Evolutionary conservation across 129 eudicot genomes (phyloP), one percentile per base, ranked within the genome.

Genomic region (Chrysanthemum makinoi): DNA sequence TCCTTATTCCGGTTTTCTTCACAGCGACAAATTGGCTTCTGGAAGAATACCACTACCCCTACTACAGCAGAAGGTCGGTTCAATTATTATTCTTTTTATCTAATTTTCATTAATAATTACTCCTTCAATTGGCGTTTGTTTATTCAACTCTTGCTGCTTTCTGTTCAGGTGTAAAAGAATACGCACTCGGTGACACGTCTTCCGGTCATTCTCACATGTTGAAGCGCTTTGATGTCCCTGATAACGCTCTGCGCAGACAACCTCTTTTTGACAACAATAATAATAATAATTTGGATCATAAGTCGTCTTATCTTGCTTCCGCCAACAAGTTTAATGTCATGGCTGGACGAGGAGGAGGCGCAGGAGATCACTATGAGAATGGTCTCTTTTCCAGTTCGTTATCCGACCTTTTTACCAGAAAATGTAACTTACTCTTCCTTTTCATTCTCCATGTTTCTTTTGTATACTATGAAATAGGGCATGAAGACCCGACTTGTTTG

Each of bases 311-410:
- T 22, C 24, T 22, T 22, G 75, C 22, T 80, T 65, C 57, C 44
- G 79, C 82, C 73, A 81, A 86, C 62, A 87, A 82, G 66, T 13
- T 69, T 58, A 83, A 81, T 64, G 75, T 74, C 55, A 76, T 67
- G 79, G 86, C 88, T 13, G 78, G 46, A 39, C 46, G 46, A 39
- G 46, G 46, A 39, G n/a, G n/a, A n/a, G 46, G 46, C 1, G 2
- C 46, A 6, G n/a, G n/a, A n/a, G 46, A 85, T 76, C 91, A 86
- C 65, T 63, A 86, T 47, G 97, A 84, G 68, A 95, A 86, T 72
- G 88, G 91, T 49, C 89, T 88, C 62, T 95, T 95, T 71, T 95
- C 96, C 61, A 95, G 96, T 69, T 90, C 99, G 52, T 66, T 90
- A 60, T 90, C 99, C 0, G 96, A 95, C 48, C 59, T 90, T 65